phyloP scores from a whole-genome alignment of 2,329 filamentous ascomycete species.

The Phoma sp. region DNA sequence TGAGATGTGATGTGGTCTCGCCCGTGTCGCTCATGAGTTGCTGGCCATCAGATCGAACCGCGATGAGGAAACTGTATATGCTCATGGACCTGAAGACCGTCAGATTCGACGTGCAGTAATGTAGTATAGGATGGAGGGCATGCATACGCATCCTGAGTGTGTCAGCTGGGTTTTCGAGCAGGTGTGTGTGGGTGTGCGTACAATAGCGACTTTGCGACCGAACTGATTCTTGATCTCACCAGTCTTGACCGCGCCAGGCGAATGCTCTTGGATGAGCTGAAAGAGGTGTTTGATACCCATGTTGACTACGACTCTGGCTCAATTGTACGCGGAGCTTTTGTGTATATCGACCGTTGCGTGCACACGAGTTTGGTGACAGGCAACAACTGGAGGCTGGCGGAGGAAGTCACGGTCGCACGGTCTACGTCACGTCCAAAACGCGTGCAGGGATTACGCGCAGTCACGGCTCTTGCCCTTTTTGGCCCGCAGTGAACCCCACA shows the following conservation, averaged over 20 bases:
- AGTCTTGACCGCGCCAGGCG: conserved; percentile 93
- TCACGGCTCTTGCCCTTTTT: conserved; percentile 37
- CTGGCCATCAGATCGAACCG: conserved; percentile 94
- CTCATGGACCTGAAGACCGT: conserved; percentile 79
- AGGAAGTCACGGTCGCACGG: conserved; percentile 22
- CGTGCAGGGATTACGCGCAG: conserved; percentile 39
- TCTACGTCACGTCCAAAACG: conserved; percentile 41
- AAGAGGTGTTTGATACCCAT: conserved; percentile 55
- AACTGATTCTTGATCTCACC: conserved; percentile 99
- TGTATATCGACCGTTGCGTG: not conserved
- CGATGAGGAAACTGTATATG: conserved; percentile 98
- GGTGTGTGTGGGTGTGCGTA: conserved; percentile 55
- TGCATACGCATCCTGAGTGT: conserved; percentile 56
- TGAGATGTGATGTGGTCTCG: conserved; percentile 96
- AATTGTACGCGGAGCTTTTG: not conserved
- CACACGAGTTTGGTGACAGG: not conserved
- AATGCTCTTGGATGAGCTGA: conserved; percentile 72
- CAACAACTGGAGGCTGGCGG: conserved; percentile 18
- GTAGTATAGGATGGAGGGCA: not conserved
- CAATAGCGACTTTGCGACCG: conserved; percentile 96
- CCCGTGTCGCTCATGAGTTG: conserved; percentile 94
- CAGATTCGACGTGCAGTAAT: conserved; percentile 9
- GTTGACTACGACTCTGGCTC: conserved; percentile 6
- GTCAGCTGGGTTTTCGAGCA: conserved; percentile 25
- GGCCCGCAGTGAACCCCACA: not conserved